Percentiles rank a stretch among this genome's conserved stretches.
Evolutionary conservation across 2,329 filamentous ascomycete genomes (phyloP).

Genomic region (Hypoxylon sp.): DNA sequence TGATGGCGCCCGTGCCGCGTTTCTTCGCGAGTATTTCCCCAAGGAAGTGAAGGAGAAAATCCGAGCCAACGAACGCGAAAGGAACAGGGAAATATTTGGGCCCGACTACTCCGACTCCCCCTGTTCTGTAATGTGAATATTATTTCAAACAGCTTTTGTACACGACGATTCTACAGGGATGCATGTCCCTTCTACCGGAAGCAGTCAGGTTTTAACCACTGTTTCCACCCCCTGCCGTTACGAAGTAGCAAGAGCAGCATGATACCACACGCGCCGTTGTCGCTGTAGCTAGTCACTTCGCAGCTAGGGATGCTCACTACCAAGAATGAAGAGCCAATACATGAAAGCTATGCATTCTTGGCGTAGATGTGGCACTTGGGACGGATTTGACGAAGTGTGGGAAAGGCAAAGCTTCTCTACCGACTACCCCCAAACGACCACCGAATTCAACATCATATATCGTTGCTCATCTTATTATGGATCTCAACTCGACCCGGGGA

Average conservation of each 20-base stretch:
- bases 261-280: not conserved
- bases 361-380: not conserved
- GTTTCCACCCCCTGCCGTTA: too few species aligned
- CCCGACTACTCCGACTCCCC: conserved; percentile 69
- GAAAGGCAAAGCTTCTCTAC: not conserved
- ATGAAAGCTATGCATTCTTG: not conserved
- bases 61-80: conserved; percentile 77
- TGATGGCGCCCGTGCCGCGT: conserved; percentile 74
- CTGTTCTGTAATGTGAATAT: conserved; percentile 69
- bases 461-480: conserved; percentile 46
- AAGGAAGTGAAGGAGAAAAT: conserved; percentile 76
- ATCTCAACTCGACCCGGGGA: conserved; percentile 48
- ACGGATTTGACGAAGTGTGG: not conserved
- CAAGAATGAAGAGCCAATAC: not conserved
- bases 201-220: not conserved
- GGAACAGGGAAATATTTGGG: conserved; percentile 79
- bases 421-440: not conserved
- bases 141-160: not conserved
- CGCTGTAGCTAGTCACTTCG: not conserved
- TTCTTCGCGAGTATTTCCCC: conserved; percentile 81
- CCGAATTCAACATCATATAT: not conserved
- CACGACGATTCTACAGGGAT: not conserved
- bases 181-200: not conserved
- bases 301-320: not conserved
- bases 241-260: not conserved